Percentiles rank a stretch among this genome's conserved stretches.
Conservation (phyloP, 495 filamentous ascomycete species). For the Daldinia bambusicola region DNA sequence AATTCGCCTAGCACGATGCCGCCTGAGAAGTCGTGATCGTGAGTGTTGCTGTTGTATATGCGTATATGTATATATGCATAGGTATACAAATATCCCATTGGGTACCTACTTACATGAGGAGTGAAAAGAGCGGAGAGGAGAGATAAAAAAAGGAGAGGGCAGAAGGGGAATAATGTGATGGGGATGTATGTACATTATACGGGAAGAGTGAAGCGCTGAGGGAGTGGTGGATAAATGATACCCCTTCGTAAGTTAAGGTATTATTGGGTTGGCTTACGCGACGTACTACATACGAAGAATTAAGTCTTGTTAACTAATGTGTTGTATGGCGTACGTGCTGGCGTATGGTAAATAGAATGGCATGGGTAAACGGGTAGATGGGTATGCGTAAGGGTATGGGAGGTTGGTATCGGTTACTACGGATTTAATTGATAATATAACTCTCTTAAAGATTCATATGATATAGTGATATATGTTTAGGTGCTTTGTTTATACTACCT, state of each 20-base stretch:
- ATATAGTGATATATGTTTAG: no score
- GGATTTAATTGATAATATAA: background rate
- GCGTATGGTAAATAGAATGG: background rate
- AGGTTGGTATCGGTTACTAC: background rate
- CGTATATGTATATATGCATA: background rate
- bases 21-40: slow-evolving; percentile 44
- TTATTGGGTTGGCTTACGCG: slow-evolving; percentile 7
- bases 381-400: background rate
- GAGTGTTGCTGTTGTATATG: background rate
- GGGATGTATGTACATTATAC: background rate
- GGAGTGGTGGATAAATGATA: slow-evolving; percentile 23
- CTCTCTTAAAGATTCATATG: background rate
- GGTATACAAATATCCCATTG: background rate
- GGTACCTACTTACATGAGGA: background rate
- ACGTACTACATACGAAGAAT: background rate
- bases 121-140: no score
- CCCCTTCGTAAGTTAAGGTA: slow-evolving; percentile 8
- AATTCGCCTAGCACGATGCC: slow-evolving; percentile 58
- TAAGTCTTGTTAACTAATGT: background rate
- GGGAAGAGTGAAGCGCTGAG: background rate
- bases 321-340: background rate
- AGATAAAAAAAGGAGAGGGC: no score
- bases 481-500: no score
- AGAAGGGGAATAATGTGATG: no score
- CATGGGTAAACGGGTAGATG: no score